A percentile compares a stretch with the other conserved stretches of the same genome.
Conservation (phyloP, 345 rosid species). For the Limnanthes douglasii region DNA sequence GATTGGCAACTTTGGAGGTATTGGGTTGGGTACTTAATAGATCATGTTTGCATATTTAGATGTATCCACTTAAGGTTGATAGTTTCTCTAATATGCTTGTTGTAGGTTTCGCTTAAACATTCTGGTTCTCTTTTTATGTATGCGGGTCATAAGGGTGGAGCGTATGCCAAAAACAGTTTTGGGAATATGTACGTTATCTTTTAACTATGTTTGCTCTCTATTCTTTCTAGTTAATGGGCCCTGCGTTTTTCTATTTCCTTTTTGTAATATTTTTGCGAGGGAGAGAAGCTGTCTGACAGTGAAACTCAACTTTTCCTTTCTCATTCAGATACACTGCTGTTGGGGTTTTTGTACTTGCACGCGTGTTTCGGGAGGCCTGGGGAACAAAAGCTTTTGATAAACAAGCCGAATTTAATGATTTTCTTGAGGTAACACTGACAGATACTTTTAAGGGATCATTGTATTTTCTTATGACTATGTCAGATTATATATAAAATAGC, state of each 20-base stretch:
- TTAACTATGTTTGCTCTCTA: not conserved
- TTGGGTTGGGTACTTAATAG: conserved; percentile 1
- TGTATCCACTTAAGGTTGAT: too few species aligned
- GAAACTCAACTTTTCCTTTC: conserved; percentile 4
- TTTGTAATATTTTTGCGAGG: conserved; percentile 2
- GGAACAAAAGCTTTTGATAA: conserved; percentile 51
- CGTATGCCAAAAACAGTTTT: conserved; percentile 98
- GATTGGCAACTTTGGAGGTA: conserved; percentile 85
- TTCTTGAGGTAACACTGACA: conserved; percentile 56
- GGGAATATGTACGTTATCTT: conserved; percentile 65
- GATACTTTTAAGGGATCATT: conserved; percentile 1
- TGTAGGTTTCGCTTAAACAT: conserved; percentile 87
- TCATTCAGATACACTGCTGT: conserved; percentile 79
- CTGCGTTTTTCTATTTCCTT: conserved; percentile 1
- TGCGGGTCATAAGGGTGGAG: conserved; percentile 83
- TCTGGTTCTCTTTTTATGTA: conserved; percentile 99
- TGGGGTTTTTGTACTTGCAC: conserved; percentile 94
- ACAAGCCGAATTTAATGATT: conserved; percentile 68
- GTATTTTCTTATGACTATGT: too few species aligned
- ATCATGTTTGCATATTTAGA: conserved; percentile 3
- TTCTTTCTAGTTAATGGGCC: conserved; percentile 4
- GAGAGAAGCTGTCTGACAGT: not conserved
- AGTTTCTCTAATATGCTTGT: conserved; percentile 9
- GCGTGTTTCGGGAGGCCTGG: conserved; percentile 82
- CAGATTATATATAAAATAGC: too few species aligned